Evolutionary conservation across 495 filamentous ascomycete genomes (phyloP), one percentile per base, ranked within the genome.

Genomic region (Echria macrotheca): DNA sequence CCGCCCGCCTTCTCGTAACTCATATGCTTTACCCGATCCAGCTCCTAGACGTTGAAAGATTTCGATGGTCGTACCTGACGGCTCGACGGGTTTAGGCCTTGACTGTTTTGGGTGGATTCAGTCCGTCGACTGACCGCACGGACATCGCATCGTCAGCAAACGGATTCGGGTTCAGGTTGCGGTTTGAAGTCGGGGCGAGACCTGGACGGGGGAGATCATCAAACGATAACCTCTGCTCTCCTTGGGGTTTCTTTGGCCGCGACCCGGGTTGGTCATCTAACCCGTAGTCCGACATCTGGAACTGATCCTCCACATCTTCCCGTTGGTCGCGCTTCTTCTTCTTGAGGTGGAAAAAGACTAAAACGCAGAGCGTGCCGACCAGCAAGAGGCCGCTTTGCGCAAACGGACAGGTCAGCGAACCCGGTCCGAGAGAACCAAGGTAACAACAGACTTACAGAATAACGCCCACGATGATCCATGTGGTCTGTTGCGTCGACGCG

Each of bases 201-300:
- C 46, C 46, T 5, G 46, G 33, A 10, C 26, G n/a, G n/a, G 46
- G 46, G 22, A 48, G 35, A 18, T 48, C 46, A 35, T 48, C 46
- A 39, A 48, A 39, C 21, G 46, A 48, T 19, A 48, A 33, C 18
- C 44, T 22, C 32, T 37, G 32, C 23, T 21, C 25, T 9, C 35
- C 15, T 12, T 48, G 46, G 21, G 23, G 46, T 8, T 40, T 39
- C 24, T 3, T 17, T 19, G 23, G 6, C 3, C 41, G 29, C 31
- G 17, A 28, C 3, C 11, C n/a, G 11, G 15, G 32, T 29, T 14
- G 50, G 3, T 61, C 58, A 25, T 59, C 56, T 2, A 65, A 50
- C 5, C 61, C 61, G 32, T 63, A 65, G 35, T 65, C 61, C 6
- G 47, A 43, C 49, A 44, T 50, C 24, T 56, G 47, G 56, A 53